phyloP scores from a whole-genome alignment of 805 yeast species.

The Pichia nakasei region DNA sequence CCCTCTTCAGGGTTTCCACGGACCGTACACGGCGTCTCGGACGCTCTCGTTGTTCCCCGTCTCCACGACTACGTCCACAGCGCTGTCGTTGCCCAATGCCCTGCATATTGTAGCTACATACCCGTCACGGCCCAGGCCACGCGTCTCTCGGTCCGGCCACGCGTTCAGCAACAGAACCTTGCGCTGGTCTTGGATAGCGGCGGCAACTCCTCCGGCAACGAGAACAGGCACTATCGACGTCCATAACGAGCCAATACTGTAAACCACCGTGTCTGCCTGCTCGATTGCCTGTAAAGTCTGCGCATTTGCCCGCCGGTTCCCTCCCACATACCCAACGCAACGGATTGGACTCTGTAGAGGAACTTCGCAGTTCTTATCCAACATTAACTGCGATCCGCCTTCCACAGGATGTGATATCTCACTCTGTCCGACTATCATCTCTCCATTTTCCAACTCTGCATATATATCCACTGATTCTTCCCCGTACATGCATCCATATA shows the following conservation, averaged over 20 bases:
- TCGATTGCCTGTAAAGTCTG: slow-evolving; percentile 46
- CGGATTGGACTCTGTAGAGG: not conserved
- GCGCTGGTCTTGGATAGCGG: slow-evolving; percentile 34
- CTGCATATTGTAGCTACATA: not conserved
- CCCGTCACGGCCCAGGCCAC: not conserved
- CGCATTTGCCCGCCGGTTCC: slow-evolving; percentile 39
- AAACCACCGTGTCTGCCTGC: slow-evolving; percentile 48
- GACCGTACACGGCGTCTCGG: no score
- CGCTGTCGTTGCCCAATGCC: not conserved
- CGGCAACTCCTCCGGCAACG: slow-evolving; percentile 64
- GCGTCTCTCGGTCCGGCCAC: not conserved
- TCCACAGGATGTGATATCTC: slow-evolving; percentile 78
- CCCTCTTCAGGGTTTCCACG: no score
- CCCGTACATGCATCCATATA: slow-evolving; percentile 56
- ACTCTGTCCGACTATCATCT: slow-evolving; percentile 78
- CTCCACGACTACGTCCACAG: not conserved
- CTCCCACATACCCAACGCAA: not conserved
- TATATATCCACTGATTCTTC: not conserved
- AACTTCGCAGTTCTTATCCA: slow-evolving; percentile 33
- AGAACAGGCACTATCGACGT: slow-evolving; percentile 80
- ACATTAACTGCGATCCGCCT: not conserved
- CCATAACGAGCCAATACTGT: slow-evolving; percentile 82
- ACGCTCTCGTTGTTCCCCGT: no score
- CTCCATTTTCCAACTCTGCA: slow-evolving; percentile 62
- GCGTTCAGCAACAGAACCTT: not conserved